Conservation (phyloP, 2,329 filamentous ascomycete genomes). For the Penicillium digitatum region DNA sequence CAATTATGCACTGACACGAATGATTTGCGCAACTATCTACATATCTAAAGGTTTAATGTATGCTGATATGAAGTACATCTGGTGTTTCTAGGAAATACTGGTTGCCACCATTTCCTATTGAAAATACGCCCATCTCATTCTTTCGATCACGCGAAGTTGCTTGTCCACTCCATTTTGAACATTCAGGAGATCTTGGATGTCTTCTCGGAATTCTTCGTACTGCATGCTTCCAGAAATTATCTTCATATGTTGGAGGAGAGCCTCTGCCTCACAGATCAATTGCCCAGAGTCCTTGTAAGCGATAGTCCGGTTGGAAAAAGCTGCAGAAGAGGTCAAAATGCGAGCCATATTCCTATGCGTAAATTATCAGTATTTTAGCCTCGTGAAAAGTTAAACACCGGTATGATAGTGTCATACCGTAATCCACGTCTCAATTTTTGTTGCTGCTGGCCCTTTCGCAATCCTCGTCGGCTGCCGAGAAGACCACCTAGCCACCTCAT, state of each 20-base stretch:
- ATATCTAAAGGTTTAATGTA: no score
- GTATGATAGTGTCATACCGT: conserved; percentile 45
- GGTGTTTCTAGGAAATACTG: neutral
- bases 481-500: conserved; percentile 66
- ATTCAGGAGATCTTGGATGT: conserved; percentile 80
- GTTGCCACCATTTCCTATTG: conserved; percentile 55
- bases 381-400: neutral
- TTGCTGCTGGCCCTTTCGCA: conserved; percentile 61
- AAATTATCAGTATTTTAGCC: conserved; percentile 1
- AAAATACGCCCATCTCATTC: conserved; percentile 86
- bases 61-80: neutral
- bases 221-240: conserved; percentile 68
- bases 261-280: conserved; percentile 82
- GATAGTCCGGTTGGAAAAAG: conserved; percentile 64
- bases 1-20: neutral
- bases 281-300: conserved; percentile 91
- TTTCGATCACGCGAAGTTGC: conserved; percentile 73
- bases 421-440: conserved; percentile 72
- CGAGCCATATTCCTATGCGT: conserved; percentile 71
- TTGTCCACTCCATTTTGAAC: conserved; percentile 69
- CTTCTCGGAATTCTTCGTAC: conserved; percentile 80
- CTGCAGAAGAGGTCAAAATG: conserved; percentile 65
- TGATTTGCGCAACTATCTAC: no score
- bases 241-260: conserved; percentile 66
- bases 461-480: conserved; percentile 67